Evolutionary conservation across 768 basidiomycete species (phyloP), one percentile per base, ranked within the genome.

Genomic region (Roridomyces roridus): DNA sequence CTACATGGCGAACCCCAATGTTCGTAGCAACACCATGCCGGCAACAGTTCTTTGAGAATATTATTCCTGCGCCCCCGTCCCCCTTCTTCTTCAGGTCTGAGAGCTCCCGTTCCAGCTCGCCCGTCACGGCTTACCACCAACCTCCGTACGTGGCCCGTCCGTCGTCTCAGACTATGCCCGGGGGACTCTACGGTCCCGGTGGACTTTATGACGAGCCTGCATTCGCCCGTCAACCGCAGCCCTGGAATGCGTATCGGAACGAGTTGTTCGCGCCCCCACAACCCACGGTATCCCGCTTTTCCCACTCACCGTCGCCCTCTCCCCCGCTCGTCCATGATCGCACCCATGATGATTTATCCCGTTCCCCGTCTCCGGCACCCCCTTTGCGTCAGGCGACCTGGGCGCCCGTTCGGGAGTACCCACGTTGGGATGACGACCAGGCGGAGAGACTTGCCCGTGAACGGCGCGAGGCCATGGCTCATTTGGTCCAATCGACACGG

Each of bases 41-140:
- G 46, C 61, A 3, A 59, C 61, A n/a, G 39, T 58, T 62, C 45
- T 55, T 62, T 18, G 53, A 56, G 40, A 53, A 23, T 26, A 44
- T 63, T 14, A n/a, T n/a, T n/a, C n/a, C n/a, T n/a, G 25, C 37
- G 37, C 66, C 62, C 36, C 58, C 62, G 6, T 67, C 69, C 26
- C 66, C 64, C 1, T 62, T 66, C 58, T 63, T 60, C 60, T 59
- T 60, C 64, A 43, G 53, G 46, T 63, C 62, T 8, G 59, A 65
- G 39, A 57, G 51, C 35, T 57, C 61, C n/a, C 55, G 62, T 6
- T 63, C 58, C 11, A 59, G 55, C 36, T 63, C 62, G 29, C 62
- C 62, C 18, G 25, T 53, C 35, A 11, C 29, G 34, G 46, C 46
- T 14, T 60, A 60, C 25, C 49, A 45, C 23, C 57, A 24, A 10